Evolutionary conservation across 371 early-diverging fungal genomes (phyloP), one percentile per base, ranked within the genome.

Genomic region (Mortierella sp.): DNA sequence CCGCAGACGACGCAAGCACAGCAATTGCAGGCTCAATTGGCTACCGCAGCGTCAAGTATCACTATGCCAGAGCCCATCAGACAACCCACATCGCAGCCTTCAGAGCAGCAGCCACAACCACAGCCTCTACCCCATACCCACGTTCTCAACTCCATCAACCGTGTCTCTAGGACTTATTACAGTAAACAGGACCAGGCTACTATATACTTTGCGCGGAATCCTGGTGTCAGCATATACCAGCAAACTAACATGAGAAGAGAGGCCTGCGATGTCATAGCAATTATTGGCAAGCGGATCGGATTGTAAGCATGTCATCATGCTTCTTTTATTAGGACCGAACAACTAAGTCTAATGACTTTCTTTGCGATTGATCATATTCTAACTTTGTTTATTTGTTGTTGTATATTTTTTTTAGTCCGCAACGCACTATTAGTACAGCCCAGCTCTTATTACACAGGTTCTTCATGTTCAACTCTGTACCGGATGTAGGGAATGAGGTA

Each of bases 401-500:
- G 1, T 32, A 40, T 40, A 28, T 24, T 18, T 18, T 57, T 57
- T 51, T 51, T 83, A 92, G 92, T 65, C 94, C 94, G 14, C 90
- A 92, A 72, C 89, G 87, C 62, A 94, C 94, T 0, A 90, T 90
- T 58, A 89, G 90, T 80, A 94, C 93, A 0, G 91, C 94, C 11
- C 93, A 93, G 80, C 86, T 92, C 10, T 77, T 94, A 32, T 89
- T 91, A 51, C 92, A 94, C 83, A 91, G 93, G 37, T 91, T 91
- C 62, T 91, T 87, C 73, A 86, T 93, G 57, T 88, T 88, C 84
- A 88, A 92, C 71, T 88, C 93, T 16, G 72, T 86, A 5, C 66
- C 72, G 24, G 80, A 80, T 49, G 35, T 75, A 20, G 75, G 75
- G 61, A 80, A 72, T 51, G 80, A 80, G 75, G 80, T 75, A 75